A percentile compares a stretch with the other conserved stretches of the same genome.
Conservation (phyloP, 495 filamentous ascomycete species). For the Penicillium maclennaniae region DNA sequence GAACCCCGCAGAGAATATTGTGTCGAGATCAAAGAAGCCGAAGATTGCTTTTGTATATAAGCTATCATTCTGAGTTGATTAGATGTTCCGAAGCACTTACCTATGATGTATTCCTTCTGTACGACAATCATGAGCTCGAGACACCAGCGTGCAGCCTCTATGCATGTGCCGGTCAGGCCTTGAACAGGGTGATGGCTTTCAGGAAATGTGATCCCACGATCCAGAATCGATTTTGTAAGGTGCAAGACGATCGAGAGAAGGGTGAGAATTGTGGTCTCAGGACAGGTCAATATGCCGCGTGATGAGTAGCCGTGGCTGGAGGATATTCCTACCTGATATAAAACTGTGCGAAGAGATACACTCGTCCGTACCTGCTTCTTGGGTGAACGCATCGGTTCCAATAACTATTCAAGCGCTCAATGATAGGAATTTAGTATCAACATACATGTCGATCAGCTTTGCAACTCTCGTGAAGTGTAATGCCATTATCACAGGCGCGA, state of each 20-base stretch:
- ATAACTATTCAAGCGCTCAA: no score
- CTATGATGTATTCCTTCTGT: conserved; percentile 6
- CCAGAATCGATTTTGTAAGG: conserved; percentile 2
- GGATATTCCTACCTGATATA: conserved; percentile 3
- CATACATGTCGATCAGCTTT: no score
- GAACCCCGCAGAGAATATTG: conserved; percentile 7
- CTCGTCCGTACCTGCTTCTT: conserved; percentile 1
- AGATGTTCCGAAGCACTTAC: not conserved
- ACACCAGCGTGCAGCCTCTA: conserved; percentile 5
- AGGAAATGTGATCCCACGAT: conserved; percentile 1
- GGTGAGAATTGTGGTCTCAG: conserved; percentile 4
- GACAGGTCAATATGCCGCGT: not conserved
- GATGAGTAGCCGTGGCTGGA: no score
- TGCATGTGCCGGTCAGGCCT: conserved; percentile 3
- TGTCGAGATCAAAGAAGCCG: conserved; percentile 8
- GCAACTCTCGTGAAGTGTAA: no score
- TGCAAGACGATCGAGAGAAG: conserved; percentile 2
- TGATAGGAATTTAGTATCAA: no score
- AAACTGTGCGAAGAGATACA: conserved; percentile 4
- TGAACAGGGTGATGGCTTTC: not conserved
- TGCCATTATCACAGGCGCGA: no score
- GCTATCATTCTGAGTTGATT: no score
- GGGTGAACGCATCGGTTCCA: not conserved
- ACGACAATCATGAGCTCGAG: conserved; percentile 2
- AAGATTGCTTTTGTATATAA: conserved; percentile 4